Base-by-base conservation (phyloP, 805 yeast genomes). In the Ogataea corticis region DNA sequence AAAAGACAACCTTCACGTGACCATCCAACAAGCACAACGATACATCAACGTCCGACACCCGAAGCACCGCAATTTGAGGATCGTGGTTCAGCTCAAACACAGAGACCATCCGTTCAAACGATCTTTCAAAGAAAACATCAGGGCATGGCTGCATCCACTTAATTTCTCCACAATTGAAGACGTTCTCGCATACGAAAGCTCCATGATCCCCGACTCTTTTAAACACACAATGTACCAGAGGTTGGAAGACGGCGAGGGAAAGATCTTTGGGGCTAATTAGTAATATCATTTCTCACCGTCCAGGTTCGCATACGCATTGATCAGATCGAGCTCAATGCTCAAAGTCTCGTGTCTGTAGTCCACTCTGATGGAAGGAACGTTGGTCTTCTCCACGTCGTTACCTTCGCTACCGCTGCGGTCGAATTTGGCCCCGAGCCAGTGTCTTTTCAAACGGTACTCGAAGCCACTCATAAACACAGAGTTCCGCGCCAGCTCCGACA, bases 391-490 rank as follows among this genome's bases (percentile, higher is more conserved):
- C 39, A 94, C 83, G 60, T 87, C 91, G 60, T 91, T 90, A 5
- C 96, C 96, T 23, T 75, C 79, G n/a, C 80, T 75, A 4, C 95
- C 96, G 0, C 74, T 73, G 12, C 58, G 37, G 50, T 70, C 70
- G 57, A 72, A 85, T 48, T 80, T 64, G 47, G 80, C 75, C 31
- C 98, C 98, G 38, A 90, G 71, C 99, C 99, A 94, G 63, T 92
- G 98, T 57, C 76, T 78, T 67, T 94, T 94, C 58, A 94, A 76
- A 41, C 75, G 75, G 50, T 82, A 77, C 66, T 94, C 99, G 80
- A 91, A 94, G 0, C 99, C 99, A 60, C 95, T 84, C 73, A 92
- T 97, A 48, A 76, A 66, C 3, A 94, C 98, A 0, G 98, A 91
- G 66, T 92, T 91, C 52, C 82, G 77, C 0, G 99, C 99, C 56